phyloP scores from a whole-genome alignment of 169 alveolate genomes.

The Perkinsus olseni region DNA sequence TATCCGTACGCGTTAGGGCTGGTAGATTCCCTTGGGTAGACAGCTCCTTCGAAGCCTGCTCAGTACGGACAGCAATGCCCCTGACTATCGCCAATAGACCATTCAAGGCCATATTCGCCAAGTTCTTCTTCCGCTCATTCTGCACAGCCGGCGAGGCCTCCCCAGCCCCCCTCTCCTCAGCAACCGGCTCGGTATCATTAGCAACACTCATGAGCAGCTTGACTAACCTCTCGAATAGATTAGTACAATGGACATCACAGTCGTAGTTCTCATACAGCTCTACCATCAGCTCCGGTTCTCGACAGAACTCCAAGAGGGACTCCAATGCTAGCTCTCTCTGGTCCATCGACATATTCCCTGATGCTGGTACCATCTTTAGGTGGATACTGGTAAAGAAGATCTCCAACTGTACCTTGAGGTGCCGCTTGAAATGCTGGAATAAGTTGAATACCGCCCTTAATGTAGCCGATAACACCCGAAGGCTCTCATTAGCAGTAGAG shows the following conservation, averaged over 20 bases:
- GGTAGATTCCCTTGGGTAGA: neutral
- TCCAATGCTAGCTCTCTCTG: conserved; percentile 44
- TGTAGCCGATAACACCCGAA: conserved; percentile 35
- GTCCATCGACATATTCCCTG: conserved; percentile 24
- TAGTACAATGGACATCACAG: conserved; percentile 36
- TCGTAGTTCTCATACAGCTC: conserved; percentile 40
- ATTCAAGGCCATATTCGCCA: neutral
- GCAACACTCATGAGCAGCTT: neutral
- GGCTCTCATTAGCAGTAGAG: conserved; percentile 25
- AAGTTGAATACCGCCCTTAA: conserved; percentile 26
- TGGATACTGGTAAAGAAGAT: conserved; percentile 42
- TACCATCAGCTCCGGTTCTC: conserved; percentile 42
- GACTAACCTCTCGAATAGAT: conserved; percentile 34
- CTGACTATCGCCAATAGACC: neutral
- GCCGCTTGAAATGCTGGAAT: conserved; percentile 40
- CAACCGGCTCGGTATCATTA: neutral
- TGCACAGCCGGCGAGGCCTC: neutral
- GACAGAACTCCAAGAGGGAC: conserved; percentile 41
- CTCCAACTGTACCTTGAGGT: conserved; percentile 44
- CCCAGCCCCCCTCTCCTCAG: neutral
- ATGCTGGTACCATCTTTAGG: conserved; percentile 36
- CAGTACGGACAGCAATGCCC: neutral
- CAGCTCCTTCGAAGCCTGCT: neutral
- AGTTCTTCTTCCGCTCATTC: neutral
- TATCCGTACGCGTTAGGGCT: neutral